A percentile compares a stretch with the other conserved stretches of the same genome.
These are phyloP conservation scores for Schizophyllum commune DNA, from an alignment of 1,284 basidiomycete genomes.

Conservation along the genomic window DNA sequence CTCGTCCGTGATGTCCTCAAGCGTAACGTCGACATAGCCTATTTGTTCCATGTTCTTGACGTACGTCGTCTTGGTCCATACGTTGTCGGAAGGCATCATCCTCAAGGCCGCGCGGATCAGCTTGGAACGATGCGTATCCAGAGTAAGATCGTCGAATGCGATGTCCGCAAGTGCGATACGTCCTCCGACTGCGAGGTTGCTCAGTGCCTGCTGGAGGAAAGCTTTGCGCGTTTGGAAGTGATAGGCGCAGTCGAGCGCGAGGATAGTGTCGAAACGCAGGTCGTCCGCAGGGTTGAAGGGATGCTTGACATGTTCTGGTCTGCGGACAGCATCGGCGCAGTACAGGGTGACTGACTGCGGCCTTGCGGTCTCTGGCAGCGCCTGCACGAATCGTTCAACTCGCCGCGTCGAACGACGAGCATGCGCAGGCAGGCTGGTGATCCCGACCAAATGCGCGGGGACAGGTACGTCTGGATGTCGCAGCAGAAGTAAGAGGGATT, in stretches of 20 bases:
- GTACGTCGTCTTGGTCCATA: slow-evolving; percentile 37
- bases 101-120: slow-evolving; percentile 24
- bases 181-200: slow-evolving; percentile 41
- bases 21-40: slow-evolving; percentile 45
- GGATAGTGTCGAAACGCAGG: slow-evolving; percentile 34
- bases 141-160: slow-evolving; percentile 11
- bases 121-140: slow-evolving; percentile 14
- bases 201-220: slow-evolving; percentile 42
- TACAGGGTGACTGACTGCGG: slow-evolving; percentile 24
- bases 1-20: slow-evolving; percentile 53
- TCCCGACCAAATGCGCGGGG: slow-evolving; percentile 44
- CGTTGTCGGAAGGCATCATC: slow-evolving; percentile 49
- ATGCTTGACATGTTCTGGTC: slow-evolving; percentile 23
- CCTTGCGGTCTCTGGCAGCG: slow-evolving; percentile 8
- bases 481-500: slow-evolving; percentile 48
- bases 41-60: slow-evolving; percentile 37
- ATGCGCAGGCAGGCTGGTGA: slow-evolving; percentile 52
- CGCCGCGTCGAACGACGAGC: slow-evolving; percentile 38
- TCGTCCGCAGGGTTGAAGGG: slow-evolving; percentile 30
- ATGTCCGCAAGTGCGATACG: slow-evolving; percentile 61
- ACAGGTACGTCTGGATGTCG: slow-evolving; percentile 37
- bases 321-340: slow-evolving; percentile 45
- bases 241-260: slow-evolving; percentile 66
- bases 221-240: slow-evolving; percentile 49
- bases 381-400: slow-evolving; percentile 21